phyloP scores from a whole-genome alignment of 371 early-diverging fungal genomes.

The Lichtheimia ramosa region DNA sequence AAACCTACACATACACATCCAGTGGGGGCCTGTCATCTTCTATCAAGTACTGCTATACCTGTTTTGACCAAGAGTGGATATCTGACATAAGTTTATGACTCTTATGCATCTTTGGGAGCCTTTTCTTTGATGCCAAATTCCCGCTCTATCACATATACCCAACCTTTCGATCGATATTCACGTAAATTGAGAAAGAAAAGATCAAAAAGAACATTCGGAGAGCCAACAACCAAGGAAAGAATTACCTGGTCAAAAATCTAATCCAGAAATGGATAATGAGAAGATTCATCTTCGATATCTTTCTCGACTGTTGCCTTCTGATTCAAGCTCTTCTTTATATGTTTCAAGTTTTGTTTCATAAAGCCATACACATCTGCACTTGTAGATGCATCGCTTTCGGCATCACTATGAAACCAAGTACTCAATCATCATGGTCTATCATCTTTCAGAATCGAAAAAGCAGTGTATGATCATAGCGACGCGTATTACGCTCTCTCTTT shows the following conservation, averaged over 20 bases:
- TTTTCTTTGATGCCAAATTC: neutral
- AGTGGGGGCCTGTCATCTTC: neutral
- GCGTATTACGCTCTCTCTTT: too few species aligned
- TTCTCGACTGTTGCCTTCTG: neutral
- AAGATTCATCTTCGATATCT: neutral
- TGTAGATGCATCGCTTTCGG: too few species aligned
- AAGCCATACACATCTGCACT: too few species aligned
- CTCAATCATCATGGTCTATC: too few species aligned
- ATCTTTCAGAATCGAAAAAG: too few species aligned
- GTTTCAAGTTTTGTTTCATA: neutral
- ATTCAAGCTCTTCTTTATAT: conserved; percentile 1
- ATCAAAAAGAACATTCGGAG: neutral
- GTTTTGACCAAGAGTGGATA: neutral
- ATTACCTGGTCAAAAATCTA: neutral
- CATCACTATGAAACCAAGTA: too few species aligned
- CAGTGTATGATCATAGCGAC: too few species aligned
- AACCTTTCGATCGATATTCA: too few species aligned
- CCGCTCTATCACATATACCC: too few species aligned
- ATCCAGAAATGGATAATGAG: neutral
- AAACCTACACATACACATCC: neutral
- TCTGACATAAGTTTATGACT: neutral
- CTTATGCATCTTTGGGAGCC: neutral
- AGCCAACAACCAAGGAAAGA: neutral
- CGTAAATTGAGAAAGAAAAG: neutral
- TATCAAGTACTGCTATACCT: neutral